phyloP scores from a whole-genome alignment of 805 yeast genomes.

The Starmerella bombi region DNA sequence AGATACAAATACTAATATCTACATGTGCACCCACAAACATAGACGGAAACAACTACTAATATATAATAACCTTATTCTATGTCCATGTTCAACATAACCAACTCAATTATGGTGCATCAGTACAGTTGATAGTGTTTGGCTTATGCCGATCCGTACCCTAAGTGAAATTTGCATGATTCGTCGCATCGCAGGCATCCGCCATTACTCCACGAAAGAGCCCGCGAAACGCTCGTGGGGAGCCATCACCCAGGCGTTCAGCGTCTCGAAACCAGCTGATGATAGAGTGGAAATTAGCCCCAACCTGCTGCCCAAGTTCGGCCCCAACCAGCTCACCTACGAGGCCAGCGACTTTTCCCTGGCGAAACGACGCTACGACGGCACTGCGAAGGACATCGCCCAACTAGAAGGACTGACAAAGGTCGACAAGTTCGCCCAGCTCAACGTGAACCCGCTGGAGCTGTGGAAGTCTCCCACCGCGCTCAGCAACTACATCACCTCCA shows the following conservation, averaged over 20 bases:
- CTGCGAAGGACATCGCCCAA: constrained; percentile 29
- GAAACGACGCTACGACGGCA: constrained; percentile 33
- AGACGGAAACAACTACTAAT: too few species aligned
- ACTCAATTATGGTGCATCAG: too few species aligned
- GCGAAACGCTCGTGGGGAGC: background rate
- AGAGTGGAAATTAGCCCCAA: constrained; percentile 9
- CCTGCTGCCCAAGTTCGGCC: constrained; percentile 31
- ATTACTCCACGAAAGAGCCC: background rate
- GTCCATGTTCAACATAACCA: too few species aligned
- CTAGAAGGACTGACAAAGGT: constrained; percentile 4
- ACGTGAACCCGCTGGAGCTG: constrained; percentile 48
- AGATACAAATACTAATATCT: too few species aligned
- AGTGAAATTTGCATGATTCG: background rate
- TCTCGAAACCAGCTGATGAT: background rate
- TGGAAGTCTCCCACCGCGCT: constrained; percentile 61
- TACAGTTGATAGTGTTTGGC: too few species aligned
- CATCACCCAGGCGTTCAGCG: background rate
- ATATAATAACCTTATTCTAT: too few species aligned
- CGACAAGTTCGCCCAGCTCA: constrained; percentile 19
- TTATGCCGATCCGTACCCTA: too few species aligned
- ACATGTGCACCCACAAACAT: too few species aligned
- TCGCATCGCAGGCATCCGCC: background rate
- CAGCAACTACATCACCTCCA: constrained; percentile 48
- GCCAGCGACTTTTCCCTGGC: constrained; percentile 63
- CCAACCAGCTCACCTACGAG: constrained; percentile 47